phyloP scores from a whole-genome alignment of 2,329 filamentous ascomycete genomes.

The Fusarium temperatum region DNA sequence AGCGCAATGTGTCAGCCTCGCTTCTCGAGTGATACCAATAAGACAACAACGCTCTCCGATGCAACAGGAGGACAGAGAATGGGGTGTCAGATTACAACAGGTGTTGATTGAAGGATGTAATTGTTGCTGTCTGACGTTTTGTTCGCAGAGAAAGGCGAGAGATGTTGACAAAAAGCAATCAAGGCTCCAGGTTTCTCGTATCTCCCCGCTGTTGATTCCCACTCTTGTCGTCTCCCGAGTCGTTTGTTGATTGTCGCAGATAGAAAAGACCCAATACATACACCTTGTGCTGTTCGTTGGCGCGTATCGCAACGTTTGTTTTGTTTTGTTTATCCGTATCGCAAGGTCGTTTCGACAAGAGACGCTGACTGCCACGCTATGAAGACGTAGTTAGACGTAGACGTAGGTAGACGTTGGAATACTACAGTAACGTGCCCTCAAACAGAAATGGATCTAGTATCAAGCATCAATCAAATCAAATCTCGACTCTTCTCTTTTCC shows the following conservation, averaged over 20 bases:
- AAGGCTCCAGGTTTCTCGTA: not conserved
- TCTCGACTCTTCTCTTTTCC: constrained; percentile 3
- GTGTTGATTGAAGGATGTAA: not conserved
- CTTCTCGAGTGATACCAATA: not conserved
- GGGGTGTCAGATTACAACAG: not conserved
- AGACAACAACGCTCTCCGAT: not conserved
- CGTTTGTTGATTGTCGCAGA: not conserved
- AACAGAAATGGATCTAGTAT: constrained; percentile 1
- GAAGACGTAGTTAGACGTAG: not conserved
- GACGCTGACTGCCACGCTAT: too few relatives aligned
- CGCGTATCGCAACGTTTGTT: constrained; percentile 9
- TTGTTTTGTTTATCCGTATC: constrained; percentile 12
- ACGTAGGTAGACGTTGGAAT: not conserved
- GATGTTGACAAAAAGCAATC: not conserved
- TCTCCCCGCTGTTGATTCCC: not conserved
- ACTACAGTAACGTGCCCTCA: not conserved
- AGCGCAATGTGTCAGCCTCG: constrained; percentile 12
- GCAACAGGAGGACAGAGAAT: not conserved
- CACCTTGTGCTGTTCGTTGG: constrained; percentile 7
- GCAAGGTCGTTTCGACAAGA: not conserved
- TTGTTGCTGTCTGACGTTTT: not conserved
- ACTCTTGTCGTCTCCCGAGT: not conserved
- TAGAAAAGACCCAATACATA: not conserved
- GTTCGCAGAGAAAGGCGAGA: not conserved
- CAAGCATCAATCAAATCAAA: constrained; percentile 4